Percentiles rank a stretch among this genome's conserved stretches.
phyloP scores from a whole-genome alignment of 2,329 filamentous ascomycete genomes.

The Parasarocladium wereldwijsianum region DNA sequence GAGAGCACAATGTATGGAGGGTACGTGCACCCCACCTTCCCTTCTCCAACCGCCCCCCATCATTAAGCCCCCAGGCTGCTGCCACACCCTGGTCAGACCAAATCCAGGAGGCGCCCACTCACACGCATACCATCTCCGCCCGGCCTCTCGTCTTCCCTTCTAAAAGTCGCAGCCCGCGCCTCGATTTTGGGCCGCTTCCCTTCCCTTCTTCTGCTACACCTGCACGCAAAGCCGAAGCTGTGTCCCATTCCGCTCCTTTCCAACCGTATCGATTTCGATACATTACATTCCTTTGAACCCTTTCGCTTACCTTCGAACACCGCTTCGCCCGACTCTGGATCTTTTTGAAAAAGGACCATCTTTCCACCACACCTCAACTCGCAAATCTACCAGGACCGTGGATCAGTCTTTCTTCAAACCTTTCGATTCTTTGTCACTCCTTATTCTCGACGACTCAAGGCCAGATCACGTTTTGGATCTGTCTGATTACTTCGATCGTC shows the following conservation, averaged over 20 bases:
- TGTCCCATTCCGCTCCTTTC: conserved; percentile 6
- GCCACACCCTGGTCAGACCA: too few species aligned
- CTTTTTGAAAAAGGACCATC: conserved; percentile 3
- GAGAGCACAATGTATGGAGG: too few species aligned
- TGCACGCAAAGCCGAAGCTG: conserved; percentile 4
- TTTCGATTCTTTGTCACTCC: conserved; percentile 2
- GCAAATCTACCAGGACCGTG: too few species aligned
- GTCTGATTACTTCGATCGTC: too few species aligned
- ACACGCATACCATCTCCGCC: too few species aligned
- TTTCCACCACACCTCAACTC: conserved; percentile 1
- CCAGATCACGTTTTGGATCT: conserved; percentile 2
- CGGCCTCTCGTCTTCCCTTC: too few species aligned
- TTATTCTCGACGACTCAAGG: conserved; percentile 1
- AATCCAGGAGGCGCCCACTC: too few species aligned
- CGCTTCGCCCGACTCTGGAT: conserved; percentile 6
- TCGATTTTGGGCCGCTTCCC: conserved; percentile 2
- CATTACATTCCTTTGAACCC: conserved; percentile 8
- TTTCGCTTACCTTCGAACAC: conserved; percentile 6
- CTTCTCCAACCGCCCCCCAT: too few species aligned
- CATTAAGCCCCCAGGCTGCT: too few species aligned
- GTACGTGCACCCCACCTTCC: too few species aligned
- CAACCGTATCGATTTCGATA: conserved; percentile 6
- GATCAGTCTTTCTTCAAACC: conserved; percentile 3
- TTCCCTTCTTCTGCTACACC: conserved; percentile 5
- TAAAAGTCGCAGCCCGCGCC: too few species aligned